Base-by-base conservation (phyloP, 345 rosid genomes). In the Chamaenerion angustifolium region DNA sequence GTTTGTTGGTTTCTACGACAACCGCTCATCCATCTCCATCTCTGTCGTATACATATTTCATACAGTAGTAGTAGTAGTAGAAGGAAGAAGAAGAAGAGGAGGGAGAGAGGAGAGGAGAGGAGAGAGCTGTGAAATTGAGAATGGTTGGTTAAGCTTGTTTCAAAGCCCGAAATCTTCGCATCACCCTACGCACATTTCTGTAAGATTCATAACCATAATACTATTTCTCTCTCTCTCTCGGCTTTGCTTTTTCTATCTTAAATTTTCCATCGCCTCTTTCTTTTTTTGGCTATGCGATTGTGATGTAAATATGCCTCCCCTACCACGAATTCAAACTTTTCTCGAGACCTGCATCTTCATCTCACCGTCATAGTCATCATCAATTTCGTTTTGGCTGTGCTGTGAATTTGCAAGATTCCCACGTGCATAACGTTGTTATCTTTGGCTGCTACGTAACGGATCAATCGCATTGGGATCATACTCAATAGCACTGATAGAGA, bases 91-190 rank as follows among this genome's bases (percentile, higher is more conserved):
- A 31, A 31, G 37, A 31, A 31, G 37, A 31, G 4, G 25, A 21
- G 25, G n/a, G n/a, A n/a, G n/a, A n/a, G 25, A 21, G 25, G 4
- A 0, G 25, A 31, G 5, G 37, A 31, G 5, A 8, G 10, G 37
- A 3, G 37, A 31, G 10, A n/a, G 37, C 10, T 31, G 37, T 31
- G 37, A 31, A 31, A 31, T 5, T 31, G 37, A 31, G 37, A 31
- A 5, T 71, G 72, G 60, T 65, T 75, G 78, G 78, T 66, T 65
- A 66, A 67, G 70, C 79, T 71, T 66, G 54, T 63, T 67, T 58
- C 58, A 54, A 60, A 65, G 46, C 58, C 77, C 85, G 85, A 54
- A 66, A 68, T 79, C 75, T 13, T 68, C 61, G 81, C 69, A 40
- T 48, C 47, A 56, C 81, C 77, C 65, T 54, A 54, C 71, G 58